These are phyloP conservation scores for Potentilla sterilis DNA, from an alignment of 306 rosid species.

Conservation along the genomic window DNA sequence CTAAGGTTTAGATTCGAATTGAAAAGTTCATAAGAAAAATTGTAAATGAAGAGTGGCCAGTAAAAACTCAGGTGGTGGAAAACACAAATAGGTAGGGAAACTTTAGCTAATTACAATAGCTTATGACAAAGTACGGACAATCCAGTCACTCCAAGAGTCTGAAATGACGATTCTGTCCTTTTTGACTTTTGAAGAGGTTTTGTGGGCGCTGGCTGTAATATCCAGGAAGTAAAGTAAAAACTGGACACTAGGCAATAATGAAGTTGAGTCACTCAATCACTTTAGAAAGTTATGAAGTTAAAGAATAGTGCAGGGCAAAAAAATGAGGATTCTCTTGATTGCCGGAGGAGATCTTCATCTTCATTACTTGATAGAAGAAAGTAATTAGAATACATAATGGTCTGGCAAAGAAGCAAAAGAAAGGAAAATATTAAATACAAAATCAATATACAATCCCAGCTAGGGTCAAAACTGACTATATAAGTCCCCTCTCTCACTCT, in stretches of 20 bases:
- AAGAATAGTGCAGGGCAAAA: neutral
- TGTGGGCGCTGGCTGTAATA: neutral
- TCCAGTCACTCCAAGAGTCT: neutral
- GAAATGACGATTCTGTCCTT: neutral
- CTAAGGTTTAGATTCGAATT: too few species aligned
- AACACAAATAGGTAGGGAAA: neutral
- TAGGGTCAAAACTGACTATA: constrained; percentile 54
- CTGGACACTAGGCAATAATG: neutral
- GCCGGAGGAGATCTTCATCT: neutral
- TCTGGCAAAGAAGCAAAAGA: constrained; percentile 10
- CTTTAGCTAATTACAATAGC: too few species aligned
- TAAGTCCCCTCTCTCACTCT: constrained; percentile 27
- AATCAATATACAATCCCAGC: constrained; percentile 10
- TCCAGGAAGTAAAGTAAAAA: neutral
- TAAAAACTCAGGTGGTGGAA: neutral
- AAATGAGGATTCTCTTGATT: neutral
- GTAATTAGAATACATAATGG: constrained; percentile 16
- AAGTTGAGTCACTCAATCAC: neutral
- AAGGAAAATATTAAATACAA: neutral
- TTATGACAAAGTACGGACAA: neutral
- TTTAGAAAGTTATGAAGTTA: neutral
- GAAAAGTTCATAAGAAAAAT: too few species aligned
- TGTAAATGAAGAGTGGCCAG: neutral
- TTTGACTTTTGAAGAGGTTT: neutral
- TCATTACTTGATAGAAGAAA: neutral